Evolutionary conservation across 495 filamentous ascomycete species (phyloP), one percentile per base, ranked within the genome.

Genomic region (Staphylotrichum tortipilum): DNA sequence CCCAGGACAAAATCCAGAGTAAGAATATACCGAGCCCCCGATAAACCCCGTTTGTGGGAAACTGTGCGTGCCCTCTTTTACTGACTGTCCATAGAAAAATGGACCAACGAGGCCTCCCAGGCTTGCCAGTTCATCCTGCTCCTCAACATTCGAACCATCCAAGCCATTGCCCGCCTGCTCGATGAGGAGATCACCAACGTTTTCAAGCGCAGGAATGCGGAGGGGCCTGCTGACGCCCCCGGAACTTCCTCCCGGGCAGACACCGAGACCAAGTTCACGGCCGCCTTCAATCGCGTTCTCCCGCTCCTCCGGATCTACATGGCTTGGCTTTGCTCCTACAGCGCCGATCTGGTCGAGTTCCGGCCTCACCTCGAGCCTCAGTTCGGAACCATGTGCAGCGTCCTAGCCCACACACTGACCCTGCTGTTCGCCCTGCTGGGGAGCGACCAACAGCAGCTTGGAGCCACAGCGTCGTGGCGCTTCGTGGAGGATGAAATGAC

Each of bases 141-240:
- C 19, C 74, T 94, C 49, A 98, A 96, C 54, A 73, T 89, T 40
- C 86, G 84, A 26, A 89, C 83, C 0, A 85, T 94, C 58, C 80
- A 83, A 44, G 83, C 78, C 1, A 73, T 97, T 12, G 78, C 92
- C 23, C 82, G 86, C 45, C 71, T 86, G 30, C 75, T 96, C 26
- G 68, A 45, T 26, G 55, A 59, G 3, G 61, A 66, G 30, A 50
- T 63, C 9, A 18, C 41, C 10, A 55, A 61, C 3, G 15, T 58
- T 15, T 43, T 62, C 14, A 46, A 60, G 44, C 53, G 53, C 18
- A 50, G 42, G 18, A 17, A 36, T 19, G 36, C 43, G 4, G 43
- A 53, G 24, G n/a, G 36, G 10, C 17, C 48, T 14, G 44, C 28
- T 19, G 31, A 17, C 17, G 34, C 29, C 11, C 23, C 37, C 11